Percentiles rank a stretch among this genome's conserved stretches.
These are phyloP conservation scores for Pisolithus tinctorius DNA, from an alignment of 768 basidiomycete genomes.

Conservation along the genomic window DNA sequence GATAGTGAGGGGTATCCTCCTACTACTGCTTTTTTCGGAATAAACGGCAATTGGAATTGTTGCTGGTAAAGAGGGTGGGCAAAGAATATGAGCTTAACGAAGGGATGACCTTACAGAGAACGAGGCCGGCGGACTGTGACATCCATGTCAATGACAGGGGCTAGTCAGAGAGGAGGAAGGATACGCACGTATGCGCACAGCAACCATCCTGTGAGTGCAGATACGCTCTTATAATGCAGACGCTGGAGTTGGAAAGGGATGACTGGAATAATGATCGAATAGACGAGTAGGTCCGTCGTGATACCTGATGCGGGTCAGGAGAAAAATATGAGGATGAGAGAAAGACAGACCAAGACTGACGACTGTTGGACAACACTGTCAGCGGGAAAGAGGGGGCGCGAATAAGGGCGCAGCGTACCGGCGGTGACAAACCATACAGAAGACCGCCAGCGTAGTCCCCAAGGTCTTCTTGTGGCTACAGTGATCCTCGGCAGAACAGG, in stretches of 20 bases:
- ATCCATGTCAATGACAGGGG: slow-evolving; percentile 1
- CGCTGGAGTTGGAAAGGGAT: slow-evolving; percentile 55
- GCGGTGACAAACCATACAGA: slow-evolving; percentile 51
- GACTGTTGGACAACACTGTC: slow-evolving; percentile 21
- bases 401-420: slow-evolving; percentile 19
- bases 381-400: not conserved
- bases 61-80: slow-evolving; percentile 24
- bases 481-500: not conserved
- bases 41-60: slow-evolving; percentile 54
- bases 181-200: slow-evolving; percentile 49
- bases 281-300: slow-evolving; percentile 50
- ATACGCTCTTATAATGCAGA: slow-evolving; percentile 39
- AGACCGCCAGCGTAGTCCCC: slow-evolving; percentile 50
- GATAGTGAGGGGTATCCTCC: slow-evolving; percentile 42
- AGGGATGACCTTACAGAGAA: slow-evolving; percentile 35
- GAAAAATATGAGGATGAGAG: not conserved
- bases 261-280: slow-evolving; percentile 57
- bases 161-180: not conserved
- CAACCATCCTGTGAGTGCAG: slow-evolving; percentile 52
- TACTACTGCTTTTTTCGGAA: slow-evolving; percentile 43
- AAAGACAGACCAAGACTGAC: slow-evolving; percentile 41
- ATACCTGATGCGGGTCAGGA: slow-evolving; percentile 20
- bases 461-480: slow-evolving; percentile 20
- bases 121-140: slow-evolving; percentile 48
- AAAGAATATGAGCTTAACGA: not conserved